Conservation (phyloP, 1,139 yeast species). For the Saccharomyces hybrid region DNA sequence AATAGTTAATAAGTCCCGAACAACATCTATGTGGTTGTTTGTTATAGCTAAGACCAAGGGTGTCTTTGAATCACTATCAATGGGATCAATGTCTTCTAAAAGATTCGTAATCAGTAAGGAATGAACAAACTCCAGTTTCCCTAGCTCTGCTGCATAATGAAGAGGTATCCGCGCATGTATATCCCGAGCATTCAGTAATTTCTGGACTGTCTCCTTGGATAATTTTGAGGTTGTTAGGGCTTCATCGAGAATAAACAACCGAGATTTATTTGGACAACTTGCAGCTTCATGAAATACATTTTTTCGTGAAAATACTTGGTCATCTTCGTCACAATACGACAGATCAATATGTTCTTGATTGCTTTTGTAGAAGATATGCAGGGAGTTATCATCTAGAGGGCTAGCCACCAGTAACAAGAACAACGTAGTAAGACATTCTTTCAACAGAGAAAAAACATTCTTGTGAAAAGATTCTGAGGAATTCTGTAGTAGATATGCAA, state of each 20-base stretch:
- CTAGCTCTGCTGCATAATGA: constrained; percentile 78
- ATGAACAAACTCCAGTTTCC: constrained; percentile 49
- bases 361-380: constrained; percentile 24
- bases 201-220: constrained; percentile 8
- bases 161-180: constrained; percentile 74
- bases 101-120: constrained; percentile 32
- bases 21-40: constrained; percentile 53
- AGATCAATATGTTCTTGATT: constrained; percentile 23
- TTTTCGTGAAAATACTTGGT: constrained; percentile 32
- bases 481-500: constrained; percentile 2
- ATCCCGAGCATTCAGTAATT: constrained; percentile 38
- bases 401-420: constrained; percentile 26
- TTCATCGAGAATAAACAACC: constrained; percentile 31
- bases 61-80: constrained; percentile 70
- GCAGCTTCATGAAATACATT: constrained; percentile 37
- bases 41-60: constrained; percentile 77
- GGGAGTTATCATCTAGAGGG: constrained; percentile 28
- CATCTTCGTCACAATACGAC: constrained; percentile 28
- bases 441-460: constrained; percentile 11
- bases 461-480: constrained; percentile 7
- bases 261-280: constrained; percentile 30
- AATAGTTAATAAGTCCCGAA: constrained; percentile 31
- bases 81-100: constrained; percentile 35
- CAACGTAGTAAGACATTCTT: constrained; percentile 25
- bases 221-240: constrained; percentile 11